A percentile compares a stretch with the other conserved stretches of the same genome.
These are phyloP conservation scores for Taphrina flavorubra DNA, from an alignment of 1,139 yeast genomes.

Conservation along the genomic window DNA sequence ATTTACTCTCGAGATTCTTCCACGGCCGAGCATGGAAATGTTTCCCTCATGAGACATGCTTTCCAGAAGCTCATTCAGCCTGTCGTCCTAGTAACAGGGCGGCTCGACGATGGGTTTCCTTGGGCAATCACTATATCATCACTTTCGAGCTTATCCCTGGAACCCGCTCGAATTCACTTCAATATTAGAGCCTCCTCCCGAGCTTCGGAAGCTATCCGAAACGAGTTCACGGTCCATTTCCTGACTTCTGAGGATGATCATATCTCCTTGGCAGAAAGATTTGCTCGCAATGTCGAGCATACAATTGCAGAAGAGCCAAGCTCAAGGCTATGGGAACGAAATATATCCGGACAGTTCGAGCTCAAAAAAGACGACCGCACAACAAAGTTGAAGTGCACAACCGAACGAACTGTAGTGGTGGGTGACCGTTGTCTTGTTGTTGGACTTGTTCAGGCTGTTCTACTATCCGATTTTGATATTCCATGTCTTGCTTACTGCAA, in stretches of 20 bases:
- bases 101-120: not conserved
- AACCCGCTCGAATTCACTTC: slow-evolving; percentile 16
- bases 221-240: not conserved
- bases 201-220: slow-evolving; percentile 6
- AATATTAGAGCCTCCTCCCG: slow-evolving; percentile 8
- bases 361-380: not conserved
- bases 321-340: slow-evolving; percentile 1
- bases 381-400: slow-evolving; percentile 6
- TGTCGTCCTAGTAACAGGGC: slow-evolving; percentile 14
- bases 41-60: slow-evolving; percentile 5
- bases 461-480: not conserved
- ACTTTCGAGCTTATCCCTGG: slow-evolving; percentile 23
- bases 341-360: not conserved
- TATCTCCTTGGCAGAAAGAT: slow-evolving; percentile 1
- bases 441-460: slow-evolving; percentile 7
- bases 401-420: slow-evolving; percentile 1
- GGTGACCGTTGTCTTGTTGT: slow-evolving; percentile 17
- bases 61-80: slow-evolving; percentile 18
- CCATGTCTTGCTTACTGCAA: not conserved
- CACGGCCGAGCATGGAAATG: not conserved
- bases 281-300: not conserved
- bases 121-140: slow-evolving; percentile 22
- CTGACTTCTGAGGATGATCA: slow-evolving; percentile 3
- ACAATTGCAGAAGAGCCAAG: not conserved
- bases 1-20: not conserved